Conservation (phyloP, 495 filamentous ascomycete species). For the Penicillium longicatenatum region DNA sequence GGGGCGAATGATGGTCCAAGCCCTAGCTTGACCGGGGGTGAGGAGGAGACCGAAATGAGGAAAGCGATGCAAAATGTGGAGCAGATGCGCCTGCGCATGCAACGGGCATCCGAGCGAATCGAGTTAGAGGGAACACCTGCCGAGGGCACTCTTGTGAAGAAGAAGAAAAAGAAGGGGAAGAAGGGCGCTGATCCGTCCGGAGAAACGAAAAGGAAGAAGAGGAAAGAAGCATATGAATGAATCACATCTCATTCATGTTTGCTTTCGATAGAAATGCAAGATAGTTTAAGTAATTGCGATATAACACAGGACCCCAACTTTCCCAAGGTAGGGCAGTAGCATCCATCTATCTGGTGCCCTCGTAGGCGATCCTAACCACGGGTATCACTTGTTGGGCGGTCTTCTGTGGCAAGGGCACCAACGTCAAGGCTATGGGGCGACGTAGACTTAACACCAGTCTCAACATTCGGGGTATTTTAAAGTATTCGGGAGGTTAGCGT, state of each 20-base stretch:
- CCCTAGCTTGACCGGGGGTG: constrained; percentile 16
- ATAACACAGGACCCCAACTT: neutral
- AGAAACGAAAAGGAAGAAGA: constrained; percentile 23
- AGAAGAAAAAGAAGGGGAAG: constrained; percentile 66
- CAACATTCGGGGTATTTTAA: constrained; percentile 18
- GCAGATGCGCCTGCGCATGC: constrained; percentile 83
- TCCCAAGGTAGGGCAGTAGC: neutral
- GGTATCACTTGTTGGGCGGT: neutral
- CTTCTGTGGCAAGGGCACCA: neutral
- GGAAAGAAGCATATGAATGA: constrained; percentile 5
- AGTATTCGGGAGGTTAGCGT: neutral
- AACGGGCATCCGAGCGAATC: constrained; percentile 81
- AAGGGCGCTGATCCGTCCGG: constrained; percentile 6
- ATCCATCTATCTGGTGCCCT: neutral
- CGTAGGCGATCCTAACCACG: neutral
- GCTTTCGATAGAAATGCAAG: neutral
- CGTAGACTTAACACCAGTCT: neutral
- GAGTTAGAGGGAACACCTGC: constrained; percentile 67
- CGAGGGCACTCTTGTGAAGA: constrained; percentile 75
- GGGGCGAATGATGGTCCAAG: constrained; percentile 35
- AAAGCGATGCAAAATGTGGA: constrained; percentile 86
- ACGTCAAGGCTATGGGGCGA: neutral
- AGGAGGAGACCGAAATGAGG: constrained; percentile 80
- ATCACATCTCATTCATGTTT: neutral
- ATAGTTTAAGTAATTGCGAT: neutral